Percentiles rank a stretch among this genome's conserved stretches.
Conservation (phyloP, 2,329 filamentous ascomycete species). For the Claviceps maximensis region DNA sequence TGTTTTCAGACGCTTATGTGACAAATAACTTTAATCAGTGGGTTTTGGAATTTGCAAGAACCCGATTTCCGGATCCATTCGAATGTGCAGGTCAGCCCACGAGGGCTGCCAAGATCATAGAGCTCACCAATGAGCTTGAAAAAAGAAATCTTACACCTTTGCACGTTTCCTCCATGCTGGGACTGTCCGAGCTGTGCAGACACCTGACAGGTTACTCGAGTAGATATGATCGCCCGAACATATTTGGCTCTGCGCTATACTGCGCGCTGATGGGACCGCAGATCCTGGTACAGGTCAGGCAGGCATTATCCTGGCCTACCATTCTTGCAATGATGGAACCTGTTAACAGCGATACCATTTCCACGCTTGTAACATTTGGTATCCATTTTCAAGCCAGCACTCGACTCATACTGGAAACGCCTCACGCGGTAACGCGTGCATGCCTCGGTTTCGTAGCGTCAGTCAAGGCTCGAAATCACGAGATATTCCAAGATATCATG, state of each 20-base stretch:
- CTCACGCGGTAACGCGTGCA: background rate
- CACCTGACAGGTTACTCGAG: no score
- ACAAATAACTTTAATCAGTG: conserved; percentile 23
- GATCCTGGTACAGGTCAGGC: conserved; percentile 10
- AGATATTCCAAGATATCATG: conserved; percentile 1
- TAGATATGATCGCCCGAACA: no score
- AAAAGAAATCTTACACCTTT: conserved; percentile 17
- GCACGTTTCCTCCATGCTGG: conserved; percentile 22
- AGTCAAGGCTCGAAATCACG: background rate
- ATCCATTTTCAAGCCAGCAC: background rate
- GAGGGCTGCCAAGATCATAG: conserved; percentile 11
- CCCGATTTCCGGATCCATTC: conserved; percentile 15
- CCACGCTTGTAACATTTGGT: background rate
- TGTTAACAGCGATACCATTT: background rate
- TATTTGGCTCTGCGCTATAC: conserved; percentile 20
- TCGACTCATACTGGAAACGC: conserved; percentile 6
- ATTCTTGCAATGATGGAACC: background rate
- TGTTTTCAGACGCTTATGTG: conserved; percentile 16
- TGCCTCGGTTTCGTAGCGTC: conserved; percentile 4
- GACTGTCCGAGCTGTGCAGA: conserved; percentile 17
- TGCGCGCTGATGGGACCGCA: conserved; percentile 21
- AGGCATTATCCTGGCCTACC: conserved; percentile 8
- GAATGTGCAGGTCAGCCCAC: conserved; percentile 5
- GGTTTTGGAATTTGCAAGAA: conserved; percentile 21
- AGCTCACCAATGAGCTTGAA: conserved; percentile 18